phyloP scores from a whole-genome alignment of 495 filamentous ascomycete genomes.

The Aspergillus sparsus region DNA sequence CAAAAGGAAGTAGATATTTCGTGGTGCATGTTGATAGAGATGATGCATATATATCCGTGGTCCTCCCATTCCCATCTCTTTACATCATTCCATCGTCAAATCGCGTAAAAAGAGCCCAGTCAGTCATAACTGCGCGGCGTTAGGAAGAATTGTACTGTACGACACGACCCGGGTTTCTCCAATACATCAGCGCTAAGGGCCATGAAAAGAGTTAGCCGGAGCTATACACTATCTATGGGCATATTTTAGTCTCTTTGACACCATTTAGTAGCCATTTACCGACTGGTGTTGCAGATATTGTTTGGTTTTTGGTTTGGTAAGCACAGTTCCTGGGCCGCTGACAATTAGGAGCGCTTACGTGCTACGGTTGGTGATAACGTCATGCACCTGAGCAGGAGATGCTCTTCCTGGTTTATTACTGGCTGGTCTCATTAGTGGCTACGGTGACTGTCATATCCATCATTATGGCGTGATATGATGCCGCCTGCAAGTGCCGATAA shows the following conservation, averaged over 20 bases:
- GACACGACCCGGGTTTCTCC: not conserved
- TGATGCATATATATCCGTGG: too few relatives aligned
- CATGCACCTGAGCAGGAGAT: not conserved
- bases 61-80: too few relatives aligned
- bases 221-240: not conserved
- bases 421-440: not conserved
- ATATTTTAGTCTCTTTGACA: not conserved
- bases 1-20: not conserved
- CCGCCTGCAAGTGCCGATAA: too few relatives aligned
- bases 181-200: not conserved
- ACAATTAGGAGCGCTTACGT: not conserved
- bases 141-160: too few relatives aligned
- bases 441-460: not conserved
- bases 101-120: too few relatives aligned
- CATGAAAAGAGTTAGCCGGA: not conserved
- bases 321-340: not conserved
- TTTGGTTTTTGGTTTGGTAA: not conserved
- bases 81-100: too few relatives aligned
- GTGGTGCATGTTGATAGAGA: not conserved
- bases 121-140: too few relatives aligned
- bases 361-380: not conserved
- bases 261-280: not conserved
- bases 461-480: constrained; percentile 8
- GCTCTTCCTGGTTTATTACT: not conserved
- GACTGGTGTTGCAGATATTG: not conserved